Evolutionary conservation across 2,329 filamentous ascomycete species (phyloP).

Genomic region (Trichoderma koningii): DNA sequence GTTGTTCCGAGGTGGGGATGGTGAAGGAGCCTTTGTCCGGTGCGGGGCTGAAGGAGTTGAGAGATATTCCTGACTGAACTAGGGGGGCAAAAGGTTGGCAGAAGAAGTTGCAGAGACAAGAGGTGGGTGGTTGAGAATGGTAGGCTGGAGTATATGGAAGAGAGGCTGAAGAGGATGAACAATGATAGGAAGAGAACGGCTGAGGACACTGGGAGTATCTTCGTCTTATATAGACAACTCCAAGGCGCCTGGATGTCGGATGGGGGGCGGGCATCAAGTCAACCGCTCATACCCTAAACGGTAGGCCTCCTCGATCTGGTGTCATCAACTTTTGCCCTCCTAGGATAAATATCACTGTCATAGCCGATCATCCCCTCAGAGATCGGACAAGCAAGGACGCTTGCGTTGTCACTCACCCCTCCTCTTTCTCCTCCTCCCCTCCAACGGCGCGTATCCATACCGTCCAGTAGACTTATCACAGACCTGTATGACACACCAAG

Average conservation of each 20-base stretch:
- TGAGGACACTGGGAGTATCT: not conserved
- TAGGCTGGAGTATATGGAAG: not conserved
- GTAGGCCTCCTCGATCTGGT: not conserved
- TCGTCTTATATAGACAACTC: not conserved
- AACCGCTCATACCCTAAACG: not conserved
- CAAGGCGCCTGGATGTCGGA: not conserved
- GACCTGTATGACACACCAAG: not conserved
- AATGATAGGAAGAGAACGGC: not conserved
- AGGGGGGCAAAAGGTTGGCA: not conserved
- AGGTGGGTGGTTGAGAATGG: not conserved
- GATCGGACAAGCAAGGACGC: not conserved
- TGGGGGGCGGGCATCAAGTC: not conserved
- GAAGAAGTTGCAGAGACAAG: not conserved
- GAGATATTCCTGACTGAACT: not conserved
- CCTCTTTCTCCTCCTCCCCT: not conserved
- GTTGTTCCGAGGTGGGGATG: not conserved
- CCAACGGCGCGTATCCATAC: constrained; percentile 12
- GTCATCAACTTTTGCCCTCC: not conserved
- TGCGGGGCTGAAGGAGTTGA: not conserved
- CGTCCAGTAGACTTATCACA: constrained; percentile 2
- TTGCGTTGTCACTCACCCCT: not conserved
- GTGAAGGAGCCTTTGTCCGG: not conserved
- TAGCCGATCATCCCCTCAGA: not conserved
- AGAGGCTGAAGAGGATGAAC: not conserved
- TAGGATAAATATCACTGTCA: not conserved